These are phyloP conservation scores for Cytospora leucostoma DNA, from an alignment of 2,329 filamentous ascomycete genomes.

Conservation along the genomic window DNA sequence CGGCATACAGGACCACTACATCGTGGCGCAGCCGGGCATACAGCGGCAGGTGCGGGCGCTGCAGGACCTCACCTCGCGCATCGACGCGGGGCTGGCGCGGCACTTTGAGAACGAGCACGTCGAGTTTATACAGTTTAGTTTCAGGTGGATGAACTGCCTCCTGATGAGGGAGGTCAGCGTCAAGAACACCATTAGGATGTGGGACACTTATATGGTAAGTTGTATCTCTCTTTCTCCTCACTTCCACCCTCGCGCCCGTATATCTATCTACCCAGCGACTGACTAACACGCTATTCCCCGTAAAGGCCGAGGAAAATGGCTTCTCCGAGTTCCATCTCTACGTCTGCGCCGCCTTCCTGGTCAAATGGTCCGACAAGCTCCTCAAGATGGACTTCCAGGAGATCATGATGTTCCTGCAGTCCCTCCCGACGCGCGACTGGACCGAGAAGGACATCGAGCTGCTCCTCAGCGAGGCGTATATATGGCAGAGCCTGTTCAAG, in stretches of 20 bases:
- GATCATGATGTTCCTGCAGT: slow-evolving; percentile 99
- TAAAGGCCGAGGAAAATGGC: slow-evolving; percentile 92
- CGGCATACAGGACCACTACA: slow-evolving; percentile 98
- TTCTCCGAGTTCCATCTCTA: slow-evolving; percentile 99
- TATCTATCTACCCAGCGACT: slow-evolving; percentile 17
- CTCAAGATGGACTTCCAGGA: slow-evolving; percentile 98
- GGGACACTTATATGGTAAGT: slow-evolving; percentile 96
- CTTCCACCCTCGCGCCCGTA: not conserved
- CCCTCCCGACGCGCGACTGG: slow-evolving; percentile 89
- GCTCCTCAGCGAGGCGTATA: slow-evolving; percentile 92
- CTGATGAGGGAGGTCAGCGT: slow-evolving; percentile 98
- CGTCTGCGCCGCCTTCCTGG: slow-evolving; percentile 94
- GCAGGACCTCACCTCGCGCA: slow-evolving; percentile 85
- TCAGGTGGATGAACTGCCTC: slow-evolving; percentile 99
- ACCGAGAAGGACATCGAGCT: slow-evolving; percentile 98
- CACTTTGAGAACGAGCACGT: slow-evolving; percentile 90
- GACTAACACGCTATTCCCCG: not conserved
- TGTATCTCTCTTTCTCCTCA: not conserved
- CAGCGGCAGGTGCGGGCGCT: slow-evolving; percentile 89
- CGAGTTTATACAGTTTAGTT: slow-evolving; percentile 99
- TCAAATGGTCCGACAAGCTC: slow-evolving; percentile 96
- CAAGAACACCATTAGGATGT: slow-evolving; percentile 96
- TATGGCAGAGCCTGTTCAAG: slow-evolving; percentile 97
- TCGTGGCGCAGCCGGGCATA: slow-evolving; percentile 95
- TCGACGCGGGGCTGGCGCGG: slow-evolving; percentile 80